phyloP scores from a whole-genome alignment of 1,139 yeast genomes.

The Yamadazyma conglobata region DNA sequence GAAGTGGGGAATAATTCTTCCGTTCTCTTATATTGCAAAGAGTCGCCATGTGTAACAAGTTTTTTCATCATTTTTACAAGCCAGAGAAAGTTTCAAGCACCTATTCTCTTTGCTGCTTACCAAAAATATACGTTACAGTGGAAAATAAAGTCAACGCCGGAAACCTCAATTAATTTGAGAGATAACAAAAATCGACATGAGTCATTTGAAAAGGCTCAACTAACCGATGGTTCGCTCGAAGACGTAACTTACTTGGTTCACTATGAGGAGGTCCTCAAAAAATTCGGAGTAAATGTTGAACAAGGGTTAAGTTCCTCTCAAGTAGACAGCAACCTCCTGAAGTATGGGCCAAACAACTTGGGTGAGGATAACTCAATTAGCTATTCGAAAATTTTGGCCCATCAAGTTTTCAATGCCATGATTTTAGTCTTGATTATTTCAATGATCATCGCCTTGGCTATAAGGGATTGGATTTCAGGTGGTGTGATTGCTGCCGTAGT shows the following conservation, averaged over 20 bases:
- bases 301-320: slow-evolving; percentile 47
- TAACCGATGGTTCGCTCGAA: too few relatives aligned
- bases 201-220: too few relatives aligned
- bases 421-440: slow-evolving; percentile 69
- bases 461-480: slow-evolving; percentile 77
- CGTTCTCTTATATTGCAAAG: too few relatives aligned
- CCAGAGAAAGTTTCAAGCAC: too few relatives aligned
- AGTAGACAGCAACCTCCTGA: slow-evolving; percentile 23
- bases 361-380: slow-evolving; percentile 63
- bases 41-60: too few relatives aligned
- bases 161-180: slow-evolving; percentile 4
- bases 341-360: slow-evolving; percentile 57
- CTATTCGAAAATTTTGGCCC: slow-evolving; percentile 54
- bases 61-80: too few relatives aligned
- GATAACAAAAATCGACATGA: too few relatives aligned
- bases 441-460: slow-evolving; percentile 72
- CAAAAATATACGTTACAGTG: slow-evolving; percentile 3
- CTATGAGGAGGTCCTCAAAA: slow-evolving; percentile 29
- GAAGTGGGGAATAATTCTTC: too few relatives aligned
- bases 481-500: slow-evolving; percentile 79
- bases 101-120: too few relatives aligned
- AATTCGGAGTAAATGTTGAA: slow-evolving; percentile 37
- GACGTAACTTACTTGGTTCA: too few relatives aligned
- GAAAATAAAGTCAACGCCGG: slow-evolving; percentile 12
- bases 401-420: slow-evolving; percentile 79